phyloP scores from a whole-genome alignment of 371 early-diverging fungal genomes.

The Mortierella sp. region DNA sequence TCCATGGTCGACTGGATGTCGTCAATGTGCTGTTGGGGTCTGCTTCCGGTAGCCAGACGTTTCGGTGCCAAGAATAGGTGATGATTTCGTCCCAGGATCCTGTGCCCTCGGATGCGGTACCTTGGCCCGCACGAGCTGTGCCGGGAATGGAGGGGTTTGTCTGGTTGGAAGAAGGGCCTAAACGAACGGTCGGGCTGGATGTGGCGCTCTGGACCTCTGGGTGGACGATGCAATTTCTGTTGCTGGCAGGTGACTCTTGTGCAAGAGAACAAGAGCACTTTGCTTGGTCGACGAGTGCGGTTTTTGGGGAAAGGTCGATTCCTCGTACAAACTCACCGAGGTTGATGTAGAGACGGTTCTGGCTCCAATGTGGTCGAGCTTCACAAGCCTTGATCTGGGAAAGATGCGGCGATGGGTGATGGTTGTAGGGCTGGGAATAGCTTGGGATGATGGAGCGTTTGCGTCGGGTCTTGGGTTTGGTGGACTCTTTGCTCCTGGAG shows the following conservation, averaged over 20 bases:
- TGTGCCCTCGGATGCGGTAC: not conserved
- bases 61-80: not conserved
- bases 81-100: not conserved
- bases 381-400: constrained; percentile 19
- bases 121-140: constrained; percentile 3
- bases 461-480: constrained; percentile 49
- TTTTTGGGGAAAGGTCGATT: constrained; percentile 29
- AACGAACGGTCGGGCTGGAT: not conserved
- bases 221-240: constrained; percentile 6
- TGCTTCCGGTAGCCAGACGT: not conserved
- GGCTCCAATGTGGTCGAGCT: constrained; percentile 5
- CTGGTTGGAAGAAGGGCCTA: not conserved
- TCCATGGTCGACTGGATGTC: not conserved
- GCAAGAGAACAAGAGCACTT: constrained; percentile 2
- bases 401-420: constrained; percentile 7
- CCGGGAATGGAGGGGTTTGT: not conserved
- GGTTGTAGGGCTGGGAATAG: constrained; percentile 13
- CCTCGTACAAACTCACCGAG: constrained; percentile 32
- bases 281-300: constrained; percentile 2
- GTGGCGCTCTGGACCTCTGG: not conserved
- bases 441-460: constrained; percentile 50
- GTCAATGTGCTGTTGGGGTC: not conserved
- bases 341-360: constrained; percentile 12
- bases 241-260: not conserved
- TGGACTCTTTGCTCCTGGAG: constrained; percentile 55